phyloP scores from a whole-genome alignment of 176 grass and related monocot genomes.

The Chloris gayana region DNA sequence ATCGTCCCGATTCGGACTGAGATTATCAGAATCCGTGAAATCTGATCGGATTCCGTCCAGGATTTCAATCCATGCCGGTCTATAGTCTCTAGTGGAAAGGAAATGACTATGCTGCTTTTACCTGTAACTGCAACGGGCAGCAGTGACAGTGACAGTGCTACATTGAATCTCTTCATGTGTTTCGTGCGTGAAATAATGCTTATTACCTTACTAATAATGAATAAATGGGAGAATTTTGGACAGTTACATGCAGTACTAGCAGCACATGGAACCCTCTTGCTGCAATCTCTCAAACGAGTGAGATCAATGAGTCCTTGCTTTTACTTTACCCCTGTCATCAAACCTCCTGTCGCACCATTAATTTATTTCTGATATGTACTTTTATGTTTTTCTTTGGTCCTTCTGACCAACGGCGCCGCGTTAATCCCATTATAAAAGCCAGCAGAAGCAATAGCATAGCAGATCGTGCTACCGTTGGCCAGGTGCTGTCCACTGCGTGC shows the following conservation, averaged over 20 bases:
- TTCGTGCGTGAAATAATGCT: neutral
- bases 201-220: neutral
- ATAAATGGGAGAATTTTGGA: neutral
- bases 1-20: too few species aligned
- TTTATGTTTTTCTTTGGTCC: neutral
- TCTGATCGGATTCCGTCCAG: too few species aligned
- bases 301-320: neutral
- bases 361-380: neutral
- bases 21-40: too few species aligned
- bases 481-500: neutral
- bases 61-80: too few species aligned
- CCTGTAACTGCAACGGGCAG: neutral
- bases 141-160: neutral
- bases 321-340: neutral
- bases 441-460: neutral
- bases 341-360: neutral
- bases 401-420: neutral
- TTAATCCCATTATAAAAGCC: neutral
- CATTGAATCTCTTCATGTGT: neutral
- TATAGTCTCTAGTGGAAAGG: conserved; percentile 4
- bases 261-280: neutral
- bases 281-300: neutral
- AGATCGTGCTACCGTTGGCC: neutral
- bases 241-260: neutral
- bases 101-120: conserved; percentile 5